A percentile compares a stretch with the other conserved stretches of the same genome.
These are phyloP conservation scores for Lichtheimia corymbifera DNA, from an alignment of 371 early-diverging fungal genomes.

Conservation along the genomic window DNA sequence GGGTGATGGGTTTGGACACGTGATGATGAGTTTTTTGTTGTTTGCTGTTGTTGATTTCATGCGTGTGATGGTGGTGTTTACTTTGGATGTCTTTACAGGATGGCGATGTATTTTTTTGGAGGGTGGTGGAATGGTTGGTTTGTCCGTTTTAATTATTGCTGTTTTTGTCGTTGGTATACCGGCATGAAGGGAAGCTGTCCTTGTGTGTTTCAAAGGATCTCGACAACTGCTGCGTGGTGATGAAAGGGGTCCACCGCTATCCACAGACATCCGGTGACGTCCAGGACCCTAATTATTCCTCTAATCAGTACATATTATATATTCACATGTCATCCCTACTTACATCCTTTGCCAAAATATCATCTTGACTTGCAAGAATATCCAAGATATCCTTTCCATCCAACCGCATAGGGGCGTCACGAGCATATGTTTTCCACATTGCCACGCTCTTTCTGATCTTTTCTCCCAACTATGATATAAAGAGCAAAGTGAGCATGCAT, in stretches of 20 bases:
- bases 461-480: conserved; percentile 22
- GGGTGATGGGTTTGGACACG: background rate
- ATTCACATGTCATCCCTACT: conserved; percentile 6
- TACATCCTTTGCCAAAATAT: conserved; percentile 27
- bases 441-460: conserved; percentile 33
- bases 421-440: conserved; percentile 33
- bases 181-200: conserved; percentile 12
- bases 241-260: conserved; percentile 11
- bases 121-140: conserved; percentile 21
- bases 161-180: conserved; percentile 10
- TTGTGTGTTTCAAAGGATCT: conserved; percentile 6
- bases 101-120: conserved; percentile 11
- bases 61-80: background rate
- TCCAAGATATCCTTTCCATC: conserved; percentile 36
- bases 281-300: conserved; percentile 17
- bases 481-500: background rate
- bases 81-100: background rate
- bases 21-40: background rate
- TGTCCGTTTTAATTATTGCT: conserved; percentile 15
- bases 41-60: background rate
- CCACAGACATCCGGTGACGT: conserved; percentile 24
- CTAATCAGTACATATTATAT: background rate
- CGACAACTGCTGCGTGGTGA: conserved; percentile 12
- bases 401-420: conserved; percentile 28
- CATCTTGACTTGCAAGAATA: conserved; percentile 22